These are phyloP conservation scores for Globisporangium irregulare DNA, from an alignment of 352 stramenopile genomes.

Conservation along the genomic window DNA sequence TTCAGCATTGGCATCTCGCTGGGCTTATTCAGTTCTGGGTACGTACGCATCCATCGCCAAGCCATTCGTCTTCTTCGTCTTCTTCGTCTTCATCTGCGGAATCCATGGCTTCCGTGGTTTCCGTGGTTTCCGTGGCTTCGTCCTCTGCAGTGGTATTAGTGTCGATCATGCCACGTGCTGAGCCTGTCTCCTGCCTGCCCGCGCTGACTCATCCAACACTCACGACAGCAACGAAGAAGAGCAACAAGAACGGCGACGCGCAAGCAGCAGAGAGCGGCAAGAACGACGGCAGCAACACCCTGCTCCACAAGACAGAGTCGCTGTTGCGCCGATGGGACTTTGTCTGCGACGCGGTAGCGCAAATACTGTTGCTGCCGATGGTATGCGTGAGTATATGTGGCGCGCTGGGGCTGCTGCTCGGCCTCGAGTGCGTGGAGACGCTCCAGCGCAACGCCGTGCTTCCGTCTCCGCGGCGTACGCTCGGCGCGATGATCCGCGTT, in stretches of 20 bases:
- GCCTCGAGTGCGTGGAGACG: constrained; percentile 61
- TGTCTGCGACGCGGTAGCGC: constrained; percentile 36
- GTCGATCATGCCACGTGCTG: constrained; percentile 12
- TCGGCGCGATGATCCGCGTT: not conserved
- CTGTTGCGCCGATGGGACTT: constrained; percentile 14
- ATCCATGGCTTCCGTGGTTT: too few relatives aligned
- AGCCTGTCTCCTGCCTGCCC: not conserved
- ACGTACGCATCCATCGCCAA: not conserved
- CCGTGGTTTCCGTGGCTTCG: not conserved
- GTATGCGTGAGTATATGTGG: constrained; percentile 65
- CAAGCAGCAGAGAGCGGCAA: not conserved
- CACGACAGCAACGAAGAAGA: not conserved
- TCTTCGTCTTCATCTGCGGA: not conserved
- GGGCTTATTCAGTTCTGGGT: not conserved
- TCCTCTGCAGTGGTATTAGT: constrained; percentile 2
- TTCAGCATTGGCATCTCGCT: not conserved
- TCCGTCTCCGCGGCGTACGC: not conserved
- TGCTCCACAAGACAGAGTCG: not conserved
- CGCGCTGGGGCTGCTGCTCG: constrained; percentile 42
- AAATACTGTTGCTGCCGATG: constrained; percentile 59
- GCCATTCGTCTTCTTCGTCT: constrained; percentile 1
- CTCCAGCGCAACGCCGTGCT: constrained; percentile 25
- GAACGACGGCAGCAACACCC: not conserved
- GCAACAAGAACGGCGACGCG: not conserved
- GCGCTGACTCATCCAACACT: not conserved